Evolutionary conservation across 1,139 yeast species (phyloP).

Genomic region (Kurtzmaniella quercitrusa): DNA sequence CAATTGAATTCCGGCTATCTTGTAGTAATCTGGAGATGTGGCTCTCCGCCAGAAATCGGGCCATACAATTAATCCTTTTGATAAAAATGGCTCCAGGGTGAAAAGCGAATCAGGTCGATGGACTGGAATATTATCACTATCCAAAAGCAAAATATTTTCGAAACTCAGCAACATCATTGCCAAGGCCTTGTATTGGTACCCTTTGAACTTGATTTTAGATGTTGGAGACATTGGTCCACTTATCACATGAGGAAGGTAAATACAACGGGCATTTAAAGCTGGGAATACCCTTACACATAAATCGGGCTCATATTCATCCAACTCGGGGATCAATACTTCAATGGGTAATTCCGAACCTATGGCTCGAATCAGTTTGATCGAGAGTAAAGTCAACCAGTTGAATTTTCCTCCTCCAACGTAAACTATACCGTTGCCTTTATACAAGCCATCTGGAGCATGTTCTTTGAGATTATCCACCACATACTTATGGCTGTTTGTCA

Average conservation of each 20-base stretch:
- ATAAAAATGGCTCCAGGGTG: slow-evolving; percentile 24
- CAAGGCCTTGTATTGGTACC: slow-evolving; percentile 76
- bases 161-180: slow-evolving; percentile 74
- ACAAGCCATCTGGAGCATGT: slow-evolving; percentile 41
- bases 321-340: slow-evolving; percentile 70
- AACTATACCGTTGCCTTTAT: slow-evolving; percentile 73
- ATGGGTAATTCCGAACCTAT: slow-evolving; percentile 66
- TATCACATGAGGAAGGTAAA: slow-evolving; percentile 54
- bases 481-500: slow-evolving; percentile 49
- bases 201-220: slow-evolving; percentile 43
- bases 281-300: slow-evolving; percentile 66
- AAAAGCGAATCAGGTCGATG: slow-evolving; percentile 47
- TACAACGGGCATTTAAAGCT: slow-evolving; percentile 64
- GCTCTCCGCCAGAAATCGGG: slow-evolving; percentile 48
- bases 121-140: slow-evolving; percentile 72
- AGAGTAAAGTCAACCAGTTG: slow-evolving; percentile 66
- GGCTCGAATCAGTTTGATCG: slow-evolving; percentile 61
- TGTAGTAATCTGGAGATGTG: slow-evolving; percentile 38
- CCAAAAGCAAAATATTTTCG: slow-evolving; percentile 70
- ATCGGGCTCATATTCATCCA: slow-evolving; percentile 65
- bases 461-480: slow-evolving; percentile 41
- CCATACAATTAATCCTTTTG: slow-evolving; percentile 41
- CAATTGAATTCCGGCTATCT: slow-evolving; percentile 31
- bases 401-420: slow-evolving; percentile 80
- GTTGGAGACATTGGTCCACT: slow-evolving; percentile 26